Base-by-base conservation (phyloP, 345 rosid species). In the Gynandropsis gynandra region DNA sequence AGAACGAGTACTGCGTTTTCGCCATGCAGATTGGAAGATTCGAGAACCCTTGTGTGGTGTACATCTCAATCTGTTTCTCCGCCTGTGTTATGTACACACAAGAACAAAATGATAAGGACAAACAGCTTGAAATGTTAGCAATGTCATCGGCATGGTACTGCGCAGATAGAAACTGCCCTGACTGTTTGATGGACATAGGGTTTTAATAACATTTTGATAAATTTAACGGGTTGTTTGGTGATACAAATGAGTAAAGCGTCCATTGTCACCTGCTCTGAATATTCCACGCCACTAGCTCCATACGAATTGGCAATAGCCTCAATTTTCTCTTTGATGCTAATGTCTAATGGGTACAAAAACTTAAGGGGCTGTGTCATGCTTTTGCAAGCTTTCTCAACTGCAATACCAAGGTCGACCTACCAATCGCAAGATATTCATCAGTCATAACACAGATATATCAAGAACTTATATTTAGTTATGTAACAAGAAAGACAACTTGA, bases 11-110 rank as follows among this genome's bases (percentile, higher is more conserved):
- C 57, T 87, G 98, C 11, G 98, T 92, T 66, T 88, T 92, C 0
- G 98, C 94, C 98, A 92, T 92, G 73, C 98, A 87, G 64, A 92
- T 85, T n/a, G 98, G 98, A 27, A 92, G 80, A 45, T 69, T 76
- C 8, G 88, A 74, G 72, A 92, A 92, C 13, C 98, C 97, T 75
- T 87, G 98, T 48, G 29, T 63, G 61, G 71, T 85, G 71, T 87
- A 92, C 86, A 92, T 81, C 80, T 87, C 95, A 61, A 92, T 85
- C 68, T 92, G 95, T 56, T 80, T 92, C 80, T 87, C 95, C 10
- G 98, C 98, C 98, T 92, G 77, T 16, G 29, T 24, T 24, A 70
- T 43, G n/a, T 10, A 55, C 53, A 14, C 0, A 36, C 40, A 36
- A 36, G 45, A 5, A 47, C 50, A 59, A 15, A 33, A n/a, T n/a